phyloP scores from a whole-genome alignment of 2,329 filamentous ascomycete species.

The Nectriaceae sp. region DNA sequence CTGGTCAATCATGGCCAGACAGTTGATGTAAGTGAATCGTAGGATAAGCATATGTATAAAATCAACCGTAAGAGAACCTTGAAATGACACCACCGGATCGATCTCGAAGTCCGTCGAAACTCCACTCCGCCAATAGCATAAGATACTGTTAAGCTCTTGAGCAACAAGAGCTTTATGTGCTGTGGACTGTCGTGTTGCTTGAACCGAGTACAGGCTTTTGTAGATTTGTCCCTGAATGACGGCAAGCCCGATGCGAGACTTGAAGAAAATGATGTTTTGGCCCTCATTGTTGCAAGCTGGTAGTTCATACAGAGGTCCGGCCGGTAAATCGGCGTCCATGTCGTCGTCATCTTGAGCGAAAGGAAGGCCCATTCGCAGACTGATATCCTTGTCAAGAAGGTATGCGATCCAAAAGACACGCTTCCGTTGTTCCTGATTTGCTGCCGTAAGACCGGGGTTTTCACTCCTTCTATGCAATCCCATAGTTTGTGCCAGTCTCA shows the following conservation, averaged over 20 bases:
- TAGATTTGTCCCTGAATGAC: constrained; percentile 29
- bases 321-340: constrained; percentile 27
- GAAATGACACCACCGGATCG: constrained; percentile 4
- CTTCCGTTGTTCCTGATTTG: constrained; percentile 17
- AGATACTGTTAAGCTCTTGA: constrained; percentile 20
- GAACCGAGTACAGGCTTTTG: constrained; percentile 24
- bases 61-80: constrained; percentile 16
- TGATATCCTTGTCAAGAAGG: constrained; percentile 28
- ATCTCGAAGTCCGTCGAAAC: constrained; percentile 8
- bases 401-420: constrained; percentile 28
- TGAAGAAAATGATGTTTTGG: constrained; percentile 19
- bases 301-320: background rate
- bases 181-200: constrained; percentile 22
- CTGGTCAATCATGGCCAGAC: constrained; percentile 23
- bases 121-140: constrained; percentile 25
- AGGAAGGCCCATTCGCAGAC: constrained; percentile 22
- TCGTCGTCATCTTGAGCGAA: constrained; percentile 30
- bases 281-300: background rate
- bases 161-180: constrained; percentile 12
- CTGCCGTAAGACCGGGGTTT: constrained; percentile 4
- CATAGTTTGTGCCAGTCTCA: constrained; percentile 25
- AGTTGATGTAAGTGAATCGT: constrained; percentile 28
- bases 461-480: constrained; percentile 18
- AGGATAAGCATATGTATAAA: constrained; percentile 27
- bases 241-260: constrained; percentile 23